Evolutionary conservation across 1,139 yeast species (phyloP), one percentile per base, ranked within the genome.

Genomic region (Pneumocystis sp.): DNA sequence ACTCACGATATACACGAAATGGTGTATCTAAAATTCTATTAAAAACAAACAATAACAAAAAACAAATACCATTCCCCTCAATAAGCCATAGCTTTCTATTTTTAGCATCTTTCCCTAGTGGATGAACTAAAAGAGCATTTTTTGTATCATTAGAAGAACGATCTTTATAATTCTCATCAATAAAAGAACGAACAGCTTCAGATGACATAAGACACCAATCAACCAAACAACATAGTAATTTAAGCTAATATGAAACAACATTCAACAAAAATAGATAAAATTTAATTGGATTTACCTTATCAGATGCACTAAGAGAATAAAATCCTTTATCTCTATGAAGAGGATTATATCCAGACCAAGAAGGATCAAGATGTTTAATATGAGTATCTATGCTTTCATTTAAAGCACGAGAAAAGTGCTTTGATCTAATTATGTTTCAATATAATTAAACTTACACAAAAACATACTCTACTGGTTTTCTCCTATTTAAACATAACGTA

Each of bases 401-500:
- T 59, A 77, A 67, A 4, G 80, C 78, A 17, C 77, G 70, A 31
- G 69, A 69, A 67, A 73, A 77, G 59, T 72, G 70, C 3, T 76
- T 77, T n/a, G 71, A 69, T 40, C 65, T 64, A 40, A 25, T 17
- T 25, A 3, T 50, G 21, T 25, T 25, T 50, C 15, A 42, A 61
- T 44, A n/a, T 15, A 8, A n/a, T 42, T 34, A 29, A 17, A 19
- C 15, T 29, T 40, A n/a, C 2, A 19, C 3, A 31, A 25, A 25
- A 17, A 42, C 65, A 39, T 65, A 66, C 70, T 78, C 80, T 62
- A 78, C 73, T 45, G 74, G 74, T 69, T 76, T 77, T 64, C 76
- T 76, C 59, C 80, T 73, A 66, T 77, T 78, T 50, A 78, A 71
- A 35, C 74, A 74, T 17, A 77, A 72, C 4, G 74, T 71, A 61